Conservation (phyloP, 2,329 filamentous ascomycete genomes). For the Zymoseptoria brevis region DNA sequence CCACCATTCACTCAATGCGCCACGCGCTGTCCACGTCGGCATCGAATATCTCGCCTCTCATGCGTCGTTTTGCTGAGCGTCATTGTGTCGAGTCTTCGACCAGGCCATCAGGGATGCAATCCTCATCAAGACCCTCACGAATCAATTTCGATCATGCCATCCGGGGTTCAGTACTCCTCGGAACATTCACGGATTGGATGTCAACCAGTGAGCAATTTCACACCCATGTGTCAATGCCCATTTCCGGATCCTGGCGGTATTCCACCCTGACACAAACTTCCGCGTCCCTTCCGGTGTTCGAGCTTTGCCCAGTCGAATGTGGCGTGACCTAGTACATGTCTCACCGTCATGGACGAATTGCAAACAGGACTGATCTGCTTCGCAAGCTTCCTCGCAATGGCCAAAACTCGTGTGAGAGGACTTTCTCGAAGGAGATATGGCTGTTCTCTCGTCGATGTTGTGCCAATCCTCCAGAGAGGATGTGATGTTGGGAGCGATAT, state of each 20-base stretch:
- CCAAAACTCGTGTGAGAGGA: background rate
- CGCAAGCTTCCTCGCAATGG: conserved; percentile 21
- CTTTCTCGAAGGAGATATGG: background rate
- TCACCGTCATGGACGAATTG: conserved; percentile 23
- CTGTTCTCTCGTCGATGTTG: conserved; percentile 6
- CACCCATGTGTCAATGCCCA: conserved; percentile 30
- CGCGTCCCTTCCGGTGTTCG: conserved; percentile 24
- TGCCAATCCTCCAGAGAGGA: conserved; percentile 6
- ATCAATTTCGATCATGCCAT: too few relatives aligned
- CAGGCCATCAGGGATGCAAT: too few relatives aligned
- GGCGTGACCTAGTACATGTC: conserved; percentile 15
- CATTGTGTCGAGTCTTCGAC: too few relatives aligned
- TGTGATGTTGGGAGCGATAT: conserved; percentile 7
- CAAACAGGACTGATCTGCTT: conserved; percentile 25
- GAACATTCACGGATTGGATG: conserved; percentile 12
- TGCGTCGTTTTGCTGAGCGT: too few relatives aligned
- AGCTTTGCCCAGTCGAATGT: conserved; percentile 30
- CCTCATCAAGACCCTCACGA: too few relatives aligned
- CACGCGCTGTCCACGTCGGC: too few relatives aligned
- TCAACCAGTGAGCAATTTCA: conserved; percentile 31
- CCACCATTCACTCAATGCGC: too few relatives aligned
- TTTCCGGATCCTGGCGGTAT: conserved; percentile 27
- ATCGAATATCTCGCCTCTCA: too few relatives aligned
- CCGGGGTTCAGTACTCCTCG: too few relatives aligned
- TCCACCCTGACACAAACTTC: conserved; percentile 30